These are phyloP conservation scores for Monascus ruber DNA, from an alignment of 2,329 filamentous ascomycete genomes.

Conservation along the genomic window DNA sequence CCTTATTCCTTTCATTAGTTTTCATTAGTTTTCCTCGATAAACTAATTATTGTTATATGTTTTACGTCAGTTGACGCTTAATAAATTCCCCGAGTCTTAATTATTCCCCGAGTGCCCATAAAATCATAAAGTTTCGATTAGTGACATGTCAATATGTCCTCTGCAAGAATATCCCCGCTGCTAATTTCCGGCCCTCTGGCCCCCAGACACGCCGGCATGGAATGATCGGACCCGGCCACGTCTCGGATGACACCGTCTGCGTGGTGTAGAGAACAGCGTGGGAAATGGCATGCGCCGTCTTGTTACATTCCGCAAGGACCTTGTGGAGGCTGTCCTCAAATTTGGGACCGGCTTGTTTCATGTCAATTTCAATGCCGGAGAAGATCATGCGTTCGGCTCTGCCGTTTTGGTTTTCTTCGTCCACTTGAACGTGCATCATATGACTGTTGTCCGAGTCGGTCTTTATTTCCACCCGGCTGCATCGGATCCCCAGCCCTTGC, in stretches of 20 bases:
- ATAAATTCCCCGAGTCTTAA: no score
- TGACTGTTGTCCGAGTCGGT: slow-evolving; percentile 7
- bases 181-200: slow-evolving; percentile 18
- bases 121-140: no score
- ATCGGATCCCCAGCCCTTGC: slow-evolving; percentile 55
- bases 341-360: slow-evolving; percentile 5
- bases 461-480: slow-evolving; percentile 16
- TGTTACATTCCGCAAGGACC: slow-evolving; percentile 10
- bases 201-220: slow-evolving; percentile 34
- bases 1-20: no score
- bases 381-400: slow-evolving; percentile 9
- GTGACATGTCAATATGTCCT: slow-evolving; percentile 2
- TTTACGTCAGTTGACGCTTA: no score
- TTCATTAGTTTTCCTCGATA: no score
- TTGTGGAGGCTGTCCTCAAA: slow-evolving; percentile 13
- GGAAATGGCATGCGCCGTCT: slow-evolving; percentile 1
- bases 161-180: slow-evolving; percentile 27
- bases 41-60: no score
- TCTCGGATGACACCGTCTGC: slow-evolving; percentile 9
- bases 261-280: slow-evolving; percentile 28
- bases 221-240: slow-evolving; percentile 26
- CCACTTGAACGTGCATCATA: slow-evolving; percentile 12
- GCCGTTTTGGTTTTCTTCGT: slow-evolving; percentile 3
- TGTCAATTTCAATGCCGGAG: slow-evolving; percentile 20
- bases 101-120: no score